These are phyloP conservation scores for Nicotiana sylvestris DNA, from an alignment of 257 asterid species.

Conservation along the genomic window DNA sequence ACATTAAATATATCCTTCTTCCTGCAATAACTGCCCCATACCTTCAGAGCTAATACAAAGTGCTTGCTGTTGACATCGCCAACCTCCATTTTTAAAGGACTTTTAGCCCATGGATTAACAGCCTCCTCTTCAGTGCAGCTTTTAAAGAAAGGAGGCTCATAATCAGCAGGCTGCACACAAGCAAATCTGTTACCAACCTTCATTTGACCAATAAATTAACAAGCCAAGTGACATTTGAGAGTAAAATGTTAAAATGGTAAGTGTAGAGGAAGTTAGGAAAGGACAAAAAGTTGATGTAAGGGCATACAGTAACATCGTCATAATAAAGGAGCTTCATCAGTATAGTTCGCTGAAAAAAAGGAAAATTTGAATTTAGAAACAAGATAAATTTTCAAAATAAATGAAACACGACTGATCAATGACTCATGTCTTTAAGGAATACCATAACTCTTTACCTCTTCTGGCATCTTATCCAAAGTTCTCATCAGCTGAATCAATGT, in stretches of 20 bases:
- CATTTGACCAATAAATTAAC: not conserved
- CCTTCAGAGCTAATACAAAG: slow-evolving; percentile 83
- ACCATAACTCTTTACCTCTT: no score
- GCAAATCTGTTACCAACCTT: not conserved
- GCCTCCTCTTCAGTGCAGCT: slow-evolving; percentile 86
- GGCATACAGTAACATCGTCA: slow-evolving; percentile 82
- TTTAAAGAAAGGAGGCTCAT: slow-evolving; percentile 93
- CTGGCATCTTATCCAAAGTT: no score
- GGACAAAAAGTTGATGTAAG: slow-evolving; percentile 17
- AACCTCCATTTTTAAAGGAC: slow-evolving; percentile 83
- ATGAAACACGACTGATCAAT: no score
- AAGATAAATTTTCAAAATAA: not conserved
- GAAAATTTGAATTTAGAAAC: not conserved
- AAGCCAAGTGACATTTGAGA: slow-evolving; percentile 3
- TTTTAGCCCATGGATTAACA: slow-evolving; percentile 70
- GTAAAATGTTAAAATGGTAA: not conserved
- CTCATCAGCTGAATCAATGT: no score
- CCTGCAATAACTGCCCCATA: slow-evolving; percentile 22
- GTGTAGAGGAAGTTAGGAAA: not conserved
- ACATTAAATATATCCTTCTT: not conserved
- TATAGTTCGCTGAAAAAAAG: slow-evolving; percentile 71
- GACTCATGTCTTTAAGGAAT: no score
- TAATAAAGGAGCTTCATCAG: slow-evolving; percentile 90
- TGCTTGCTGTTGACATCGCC: slow-evolving; percentile 92
- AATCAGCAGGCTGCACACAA: slow-evolving; percentile 84